Base-by-base conservation (phyloP, 2,329 filamentous ascomycete species). In the Aureobasidium sp. region DNA sequence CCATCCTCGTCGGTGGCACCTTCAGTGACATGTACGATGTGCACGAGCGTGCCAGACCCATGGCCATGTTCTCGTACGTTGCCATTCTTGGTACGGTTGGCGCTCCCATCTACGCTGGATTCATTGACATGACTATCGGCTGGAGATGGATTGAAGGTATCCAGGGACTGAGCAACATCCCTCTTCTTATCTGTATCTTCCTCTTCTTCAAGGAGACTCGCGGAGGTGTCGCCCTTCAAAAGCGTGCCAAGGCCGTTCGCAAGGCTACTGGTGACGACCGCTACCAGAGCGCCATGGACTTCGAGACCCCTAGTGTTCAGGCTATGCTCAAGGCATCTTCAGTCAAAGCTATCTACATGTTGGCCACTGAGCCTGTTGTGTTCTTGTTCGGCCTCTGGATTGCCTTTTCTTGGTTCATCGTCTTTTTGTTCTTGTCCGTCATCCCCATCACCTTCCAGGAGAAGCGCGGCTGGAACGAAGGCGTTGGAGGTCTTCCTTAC, bases 61-160 rank as follows among this genome's bases (percentile, higher is more conserved):
- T 79, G 76, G 76, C 77, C 11, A 72, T 74, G 58, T 79, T 79
- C 71, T 73, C 75, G 15, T 79, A 74, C 69, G 71, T 80, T 43
- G 77, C 78, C 63, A 79, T 79, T 60, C 73, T 79, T 60, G 79
- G 79, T 46, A 81, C 79, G 10, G 78, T 81, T 27, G 77, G 73
- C 5, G 79, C 79, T 3, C 79, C 79, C 29, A 80, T 81, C 65
- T 80, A 81, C 66, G 77, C 78, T 49, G 78, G 79, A 45, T 81
- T 80, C 71, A 80, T 81, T 66, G 78, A 81, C 67, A 71, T 79
- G 66, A 70, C 76, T 42, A 71, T 81, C 23, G 78, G 78, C 58
- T 81, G 79, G 79, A 71, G 79, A 59, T 81, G 79, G 79, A 75
- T 80, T n/a, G 73, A 81, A 67, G 79, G 78, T 54, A 77, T 81